phyloP scores from a whole-genome alignment of 495 filamentous ascomycete genomes.

The Trichoderma erinaceum region DNA sequence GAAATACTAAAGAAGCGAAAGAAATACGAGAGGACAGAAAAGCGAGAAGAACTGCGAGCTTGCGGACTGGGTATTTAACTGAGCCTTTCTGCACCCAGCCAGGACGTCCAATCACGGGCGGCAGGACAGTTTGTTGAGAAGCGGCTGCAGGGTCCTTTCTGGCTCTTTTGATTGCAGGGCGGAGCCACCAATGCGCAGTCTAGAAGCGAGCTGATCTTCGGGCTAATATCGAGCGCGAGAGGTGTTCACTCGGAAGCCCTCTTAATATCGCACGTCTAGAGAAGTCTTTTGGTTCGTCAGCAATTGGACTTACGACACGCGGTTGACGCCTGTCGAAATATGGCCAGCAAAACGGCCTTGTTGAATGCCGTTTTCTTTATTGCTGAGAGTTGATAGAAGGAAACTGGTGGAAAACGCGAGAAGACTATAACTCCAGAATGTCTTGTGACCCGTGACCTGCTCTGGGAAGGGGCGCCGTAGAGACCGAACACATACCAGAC shows the following conservation, averaged over 20 bases:
- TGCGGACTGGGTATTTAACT: constrained; percentile 1
- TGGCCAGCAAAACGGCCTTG: background rate
- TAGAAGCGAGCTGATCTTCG: constrained; percentile 8
- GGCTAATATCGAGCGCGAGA: constrained; percentile 2
- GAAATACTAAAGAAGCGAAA: background rate
- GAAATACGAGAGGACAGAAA: background rate
- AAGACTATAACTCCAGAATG: background rate
- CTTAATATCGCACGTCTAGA: background rate
- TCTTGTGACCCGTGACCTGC: constrained; percentile 1
- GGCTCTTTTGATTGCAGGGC: background rate
- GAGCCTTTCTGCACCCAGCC: background rate
- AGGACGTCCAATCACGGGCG: constrained; percentile 5
- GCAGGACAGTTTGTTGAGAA: constrained; percentile 1
- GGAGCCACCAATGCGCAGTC: constrained; percentile 9
- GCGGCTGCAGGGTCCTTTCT: background rate
- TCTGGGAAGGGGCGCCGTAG: constrained; percentile 10
- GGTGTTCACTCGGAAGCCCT: background rate
- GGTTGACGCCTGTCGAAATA: constrained; percentile 2
- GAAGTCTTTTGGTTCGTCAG: background rate
- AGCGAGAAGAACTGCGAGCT: background rate
- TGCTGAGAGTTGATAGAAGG: background rate
- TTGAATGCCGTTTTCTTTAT: constrained; percentile 1
- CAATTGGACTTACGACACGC: background rate
- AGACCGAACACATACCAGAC: background rate
- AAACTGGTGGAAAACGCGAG: background rate